Conservation (phyloP, 257 asterid species). For the Striga asiatica region DNA sequence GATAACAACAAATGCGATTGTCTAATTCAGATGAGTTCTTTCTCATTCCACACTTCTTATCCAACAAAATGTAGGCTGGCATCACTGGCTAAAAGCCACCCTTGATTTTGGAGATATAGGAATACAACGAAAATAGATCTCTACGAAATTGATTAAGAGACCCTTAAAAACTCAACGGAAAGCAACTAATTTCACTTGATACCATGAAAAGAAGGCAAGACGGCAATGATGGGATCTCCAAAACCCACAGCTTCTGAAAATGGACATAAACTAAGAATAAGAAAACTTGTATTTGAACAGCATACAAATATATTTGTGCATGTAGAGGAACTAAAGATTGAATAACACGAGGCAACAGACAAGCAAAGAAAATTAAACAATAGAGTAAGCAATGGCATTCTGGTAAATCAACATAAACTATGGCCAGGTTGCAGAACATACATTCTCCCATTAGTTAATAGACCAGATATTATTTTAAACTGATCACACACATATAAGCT, state of each 20-base stretch:
- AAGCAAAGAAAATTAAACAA: too few species aligned
- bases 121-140: slow-evolving; percentile 1
- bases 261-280: neutral
- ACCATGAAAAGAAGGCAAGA: slow-evolving; percentile 41
- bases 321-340: neutral
- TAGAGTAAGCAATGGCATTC: neutral
- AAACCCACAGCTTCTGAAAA: slow-evolving; percentile 50
- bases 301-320: too few species aligned
- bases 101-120: neutral
- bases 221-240: slow-evolving; percentile 45
- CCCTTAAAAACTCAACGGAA: slow-evolving; percentile 2
- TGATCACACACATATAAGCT: too few species aligned
- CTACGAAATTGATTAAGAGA: neutral
- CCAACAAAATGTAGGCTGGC: slow-evolving; percentile 8
- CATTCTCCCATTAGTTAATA: too few species aligned
- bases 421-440: too few species aligned
- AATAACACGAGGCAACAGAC: neutral
- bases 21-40: slow-evolving; percentile 1
- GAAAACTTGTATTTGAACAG: neutral
- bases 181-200: slow-evolving; percentile 25
- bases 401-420: too few species aligned
- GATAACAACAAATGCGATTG: neutral
- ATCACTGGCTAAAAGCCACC: neutral
- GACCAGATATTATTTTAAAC: too few species aligned
- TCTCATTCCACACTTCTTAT: slow-evolving; percentile 2